Evolutionary conservation across 2,329 filamentous ascomycete species (phyloP).

Genomic region (Neopestalotiopsis clavispora): DNA sequence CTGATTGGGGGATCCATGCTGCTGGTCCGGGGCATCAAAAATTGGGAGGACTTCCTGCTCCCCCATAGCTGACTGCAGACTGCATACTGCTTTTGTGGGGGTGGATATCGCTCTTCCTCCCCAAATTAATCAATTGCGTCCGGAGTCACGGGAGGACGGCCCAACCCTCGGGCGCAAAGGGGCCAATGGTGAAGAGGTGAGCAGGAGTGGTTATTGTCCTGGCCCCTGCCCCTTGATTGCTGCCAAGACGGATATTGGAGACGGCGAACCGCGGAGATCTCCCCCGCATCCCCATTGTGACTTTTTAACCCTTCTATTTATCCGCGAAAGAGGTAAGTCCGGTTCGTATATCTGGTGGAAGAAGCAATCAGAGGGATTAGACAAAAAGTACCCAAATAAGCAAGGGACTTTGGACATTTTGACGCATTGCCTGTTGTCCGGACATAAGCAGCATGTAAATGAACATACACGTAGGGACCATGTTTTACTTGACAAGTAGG

Average conservation of each 20-base stretch:
- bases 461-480: not conserved
- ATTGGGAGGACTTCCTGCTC: not conserved
- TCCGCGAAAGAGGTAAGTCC: not conserved
- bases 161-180: not conserved
- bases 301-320: not conserved
- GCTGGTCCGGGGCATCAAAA: not conserved
- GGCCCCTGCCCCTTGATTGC: not conserved
- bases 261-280: not conserved
- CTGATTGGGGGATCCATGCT: not conserved
- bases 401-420: not conserved
- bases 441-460: not conserved
- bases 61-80: too few species aligned
- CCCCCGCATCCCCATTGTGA: not conserved
- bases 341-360: not conserved
- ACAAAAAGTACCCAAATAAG: not conserved
- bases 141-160: slow-evolving; percentile 8
- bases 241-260: slow-evolving; percentile 16
- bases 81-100: not conserved
- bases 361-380: not conserved
- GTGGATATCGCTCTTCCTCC: not conserved
- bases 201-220: not conserved
- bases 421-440: not conserved
- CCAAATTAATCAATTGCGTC: not conserved
- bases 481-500: not conserved
- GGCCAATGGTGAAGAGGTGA: not conserved